Percentiles rank a stretch among this genome's conserved stretches.
Evolutionary conservation across 1,284 basidiomycete genomes (phyloP).

Genomic region (Papiliotrema nemorosa): DNA sequence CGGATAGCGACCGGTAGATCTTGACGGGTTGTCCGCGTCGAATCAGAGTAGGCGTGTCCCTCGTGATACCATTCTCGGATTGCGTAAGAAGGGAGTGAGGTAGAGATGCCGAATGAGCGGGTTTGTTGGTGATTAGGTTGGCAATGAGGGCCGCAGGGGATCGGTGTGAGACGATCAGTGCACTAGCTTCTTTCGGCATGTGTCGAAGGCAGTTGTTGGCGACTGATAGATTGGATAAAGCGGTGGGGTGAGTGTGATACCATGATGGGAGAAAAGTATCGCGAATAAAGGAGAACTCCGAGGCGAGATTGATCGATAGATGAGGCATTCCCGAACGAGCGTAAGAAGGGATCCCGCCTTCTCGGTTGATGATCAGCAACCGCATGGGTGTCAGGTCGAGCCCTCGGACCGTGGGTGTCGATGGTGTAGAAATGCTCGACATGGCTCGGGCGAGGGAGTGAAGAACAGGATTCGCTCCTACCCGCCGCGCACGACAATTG

Average conservation of each 20-base stretch:
- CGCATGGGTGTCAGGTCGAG: slow-evolving; percentile 80
- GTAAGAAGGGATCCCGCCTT: slow-evolving; percentile 96
- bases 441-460: slow-evolving; percentile 84
- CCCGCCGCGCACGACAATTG: slow-evolving; percentile 76
- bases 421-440: slow-evolving; percentile 47
- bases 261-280: slow-evolving; percentile 79
- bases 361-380: slow-evolving; percentile 95
- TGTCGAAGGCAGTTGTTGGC: slow-evolving; percentile 82
- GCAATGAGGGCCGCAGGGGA: slow-evolving; percentile 92
- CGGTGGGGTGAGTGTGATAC: slow-evolving; percentile 75
- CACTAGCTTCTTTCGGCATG: slow-evolving; percentile 91
- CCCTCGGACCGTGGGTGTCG: background rate
- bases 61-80: slow-evolving; percentile 74
- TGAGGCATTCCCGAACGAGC: slow-evolving; percentile 92
- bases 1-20: slow-evolving; percentile 63
- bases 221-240: slow-evolving; percentile 82
- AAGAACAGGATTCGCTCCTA: slow-evolving; percentile 87
- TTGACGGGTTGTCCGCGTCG: slow-evolving; percentile 82
- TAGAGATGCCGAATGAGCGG: slow-evolving; percentile 89
- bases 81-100: slow-evolving; percentile 83
- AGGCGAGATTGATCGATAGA: slow-evolving; percentile 88
- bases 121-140: slow-evolving; percentile 98
- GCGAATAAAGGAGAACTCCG: slow-evolving; percentile 82
- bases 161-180: slow-evolving; percentile 94
- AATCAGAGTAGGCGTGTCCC: slow-evolving; percentile 88